Evolutionary conservation across 164 flowering plant genomes (phyloP), one percentile per base, ranked within the genome.

Genomic region (Magnolia changhungtana): DNA sequence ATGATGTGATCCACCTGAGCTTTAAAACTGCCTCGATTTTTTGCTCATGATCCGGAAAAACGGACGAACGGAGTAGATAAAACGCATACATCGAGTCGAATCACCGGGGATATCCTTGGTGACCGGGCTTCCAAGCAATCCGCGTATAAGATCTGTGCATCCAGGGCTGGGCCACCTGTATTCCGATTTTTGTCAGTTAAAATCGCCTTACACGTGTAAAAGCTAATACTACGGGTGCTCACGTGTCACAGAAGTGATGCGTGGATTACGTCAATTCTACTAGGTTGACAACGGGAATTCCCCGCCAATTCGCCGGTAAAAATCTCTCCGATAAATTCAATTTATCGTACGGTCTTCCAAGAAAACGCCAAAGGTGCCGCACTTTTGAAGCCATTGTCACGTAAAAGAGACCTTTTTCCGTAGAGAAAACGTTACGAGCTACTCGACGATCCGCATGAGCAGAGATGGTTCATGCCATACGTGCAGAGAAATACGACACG

Each of bases 361-460:
- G 50, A 18, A 68, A 68, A 68, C 71, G 71, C 71, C 71, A 68
- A 68, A 68, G 71, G 16, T 68, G 7, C 50, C 18, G 61, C 11
- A 68, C 71, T 68, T 68, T 68, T 18, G 49, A 55, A 55, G 61
- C 61, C 61, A 11, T 14, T 55, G 61, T 16, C 13, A 11, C 4
- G 0, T 16, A 16, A 11, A 55, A 55, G 13, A 0, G 16, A 16
- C 61, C 13, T 14, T 55, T 55, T 11, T 11, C 45, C 45, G 45
- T 37, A 37, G 45, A 37, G 29, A 37, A 37, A 37, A 37, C 6
- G 45, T 37, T 5, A 5, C 0, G 45, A 37, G 45, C 0, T 37
- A 37, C 45, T 37, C 45, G 45, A 55, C 61, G 61, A 14, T 55
- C 18, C 61, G 61, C 61, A 16, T 11, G 61, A 55, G 16, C 2